phyloP scores from a whole-genome alignment of 129 eudicot species.

The Helianthus tuberosus region DNA sequence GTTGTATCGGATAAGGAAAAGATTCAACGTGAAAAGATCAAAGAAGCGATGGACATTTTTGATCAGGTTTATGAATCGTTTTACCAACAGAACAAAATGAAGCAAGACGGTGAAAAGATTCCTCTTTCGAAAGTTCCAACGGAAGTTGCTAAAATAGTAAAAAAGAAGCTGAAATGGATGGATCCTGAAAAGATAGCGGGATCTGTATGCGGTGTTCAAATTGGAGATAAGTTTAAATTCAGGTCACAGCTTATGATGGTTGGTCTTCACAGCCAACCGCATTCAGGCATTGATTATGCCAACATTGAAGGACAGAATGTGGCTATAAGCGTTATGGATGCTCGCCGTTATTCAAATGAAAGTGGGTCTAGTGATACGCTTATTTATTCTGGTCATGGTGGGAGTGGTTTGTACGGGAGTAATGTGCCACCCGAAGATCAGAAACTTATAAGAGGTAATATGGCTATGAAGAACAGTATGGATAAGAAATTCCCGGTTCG shows the following conservation, averaged over 20 bases:
- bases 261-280: slow-evolving; percentile 55
- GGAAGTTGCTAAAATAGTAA: slow-evolving; percentile 33
- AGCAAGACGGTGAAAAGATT: slow-evolving; percentile 13
- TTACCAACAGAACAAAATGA: neutral
- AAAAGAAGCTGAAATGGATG: slow-evolving; percentile 29
- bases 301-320: slow-evolving; percentile 30
- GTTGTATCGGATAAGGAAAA: neutral
- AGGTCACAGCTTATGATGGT: slow-evolving; percentile 49
- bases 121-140: neutral
- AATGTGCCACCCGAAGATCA: slow-evolving; percentile 37
- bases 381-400: slow-evolving; percentile 61
- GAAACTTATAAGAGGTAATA: slow-evolving; percentile 43
- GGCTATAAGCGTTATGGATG: slow-evolving; percentile 58
- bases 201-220: slow-evolving; percentile 49
- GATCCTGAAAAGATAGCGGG: slow-evolving; percentile 32
- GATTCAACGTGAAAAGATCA: slow-evolving; percentile 31
- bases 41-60: slow-evolving; percentile 39
- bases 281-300: slow-evolving; percentile 49
- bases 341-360: slow-evolving; percentile 48
- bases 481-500: slow-evolving; percentile 27
- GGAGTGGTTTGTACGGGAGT: slow-evolving; percentile 6
- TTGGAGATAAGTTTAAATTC: slow-evolving; percentile 48
- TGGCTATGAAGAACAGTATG: slow-evolving; percentile 49
- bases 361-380: slow-evolving; percentile 30
- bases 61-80: slow-evolving; percentile 15